Base-by-base conservation (phyloP, 352 stramenopile species). In the Peronospora belbahrii region DNA sequence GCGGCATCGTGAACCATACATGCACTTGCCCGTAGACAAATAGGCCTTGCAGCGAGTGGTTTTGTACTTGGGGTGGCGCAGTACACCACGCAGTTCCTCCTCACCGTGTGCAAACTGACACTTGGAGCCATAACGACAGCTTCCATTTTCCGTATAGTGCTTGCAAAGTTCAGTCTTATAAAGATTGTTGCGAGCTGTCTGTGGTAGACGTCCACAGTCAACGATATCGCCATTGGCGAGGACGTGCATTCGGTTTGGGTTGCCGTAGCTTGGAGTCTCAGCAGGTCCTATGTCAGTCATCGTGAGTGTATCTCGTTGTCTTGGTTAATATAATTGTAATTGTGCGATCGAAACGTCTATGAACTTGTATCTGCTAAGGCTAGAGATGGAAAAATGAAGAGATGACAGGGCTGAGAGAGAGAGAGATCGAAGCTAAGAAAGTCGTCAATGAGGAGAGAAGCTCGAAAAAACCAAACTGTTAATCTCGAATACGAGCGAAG, bases 111-210 rank as follows among this genome's bases (percentile, higher is more conserved):
- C 85, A 52, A 95, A 95, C 57, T 94, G 85, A 67, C 85, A 95
- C 61, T 93, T 92, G 63, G 65, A 70, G 6, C 75, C 83, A 56
- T 95, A 95, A 38, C 83, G 78, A 32, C 85, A 95, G 30, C 66
- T 79, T n/a, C 83, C 82, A 8, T 79, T 91, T 37, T 92, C 80
- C 22, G 71, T 85, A 48, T 80, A 95, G 43, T 92, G 85, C 54
- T 92, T 91, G 67, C 85, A 95, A 4, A 95, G 67, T 66, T 95
- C 85, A 6, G 85, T 95, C 73, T 95, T 95, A 77, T 95, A 95
- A 2, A 95, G 56, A 30, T 85, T 89, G 65, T 95, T 88, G 56
- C 81, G 75, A 15, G 81, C 81, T 0, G 71, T 87, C 59, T 75
- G 76, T 9, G 81, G 78, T 28, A 93, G 56, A 0, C 74, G 75